phyloP scores from a whole-genome alignment of 148 eudicot genomes.

The Chenopodium quinoa region DNA sequence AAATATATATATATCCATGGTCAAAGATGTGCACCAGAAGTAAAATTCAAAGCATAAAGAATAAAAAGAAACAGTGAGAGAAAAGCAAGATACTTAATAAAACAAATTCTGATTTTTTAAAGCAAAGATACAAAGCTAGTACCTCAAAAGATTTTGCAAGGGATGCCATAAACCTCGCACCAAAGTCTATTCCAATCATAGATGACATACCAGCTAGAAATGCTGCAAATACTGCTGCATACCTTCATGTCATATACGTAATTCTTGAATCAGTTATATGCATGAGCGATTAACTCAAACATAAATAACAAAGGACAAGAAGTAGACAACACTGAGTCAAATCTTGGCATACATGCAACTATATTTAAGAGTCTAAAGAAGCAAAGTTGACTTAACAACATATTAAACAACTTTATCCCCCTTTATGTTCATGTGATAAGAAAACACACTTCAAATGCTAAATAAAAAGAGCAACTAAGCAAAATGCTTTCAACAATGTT shows the following conservation, averaged over 20 bases:
- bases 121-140: conserved; percentile 8
- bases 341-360: not conserved
- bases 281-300: not conserved
- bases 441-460: not conserved
- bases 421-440: not conserved
- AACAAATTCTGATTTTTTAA: conserved; percentile 1
- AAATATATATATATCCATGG: no score
- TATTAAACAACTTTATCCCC: not conserved
- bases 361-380: not conserved
- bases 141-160: conserved; percentile 92
- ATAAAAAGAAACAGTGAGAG: no score
- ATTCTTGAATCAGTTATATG: conserved; percentile 15
- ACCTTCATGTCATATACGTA: conserved; percentile 44
- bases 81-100: not conserved
- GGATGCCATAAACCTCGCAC: conserved; percentile 81
- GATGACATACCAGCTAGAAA: conserved; percentile 93
- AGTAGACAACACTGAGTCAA: not conserved
- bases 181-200: conserved; percentile 88
- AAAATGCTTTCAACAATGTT: not conserved
- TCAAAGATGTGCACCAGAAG: no score
- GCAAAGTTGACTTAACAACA: not conserved
- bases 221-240: conserved; percentile 88
- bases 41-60: no score
- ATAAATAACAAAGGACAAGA: not conserved
- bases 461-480: not conserved